These are phyloP conservation scores for Fraxinus nigra DNA, from an alignment of 305 asterid species.

Conservation along the genomic window DNA sequence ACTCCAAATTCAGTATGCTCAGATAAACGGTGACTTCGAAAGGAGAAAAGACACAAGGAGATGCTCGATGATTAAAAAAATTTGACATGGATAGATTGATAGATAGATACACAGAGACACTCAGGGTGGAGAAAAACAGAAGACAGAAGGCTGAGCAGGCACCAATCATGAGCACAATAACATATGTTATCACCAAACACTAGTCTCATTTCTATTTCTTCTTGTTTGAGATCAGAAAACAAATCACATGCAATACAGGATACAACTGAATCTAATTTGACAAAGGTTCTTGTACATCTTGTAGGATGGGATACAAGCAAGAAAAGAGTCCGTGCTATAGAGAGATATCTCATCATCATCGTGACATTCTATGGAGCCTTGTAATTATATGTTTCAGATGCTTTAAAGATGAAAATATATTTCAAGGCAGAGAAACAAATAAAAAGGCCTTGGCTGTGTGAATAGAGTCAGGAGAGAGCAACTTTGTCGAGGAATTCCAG, in stretches of 20 bases:
- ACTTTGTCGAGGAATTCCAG: background rate
- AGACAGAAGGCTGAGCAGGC: background rate
- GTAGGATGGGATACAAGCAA: background rate
- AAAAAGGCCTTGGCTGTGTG: background rate
- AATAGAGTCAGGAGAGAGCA: background rate
- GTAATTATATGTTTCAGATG: background rate
- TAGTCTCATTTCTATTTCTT: constrained; percentile 1
- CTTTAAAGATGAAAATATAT: constrained; percentile 2
- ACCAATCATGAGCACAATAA: background rate
- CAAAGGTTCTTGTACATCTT: background rate
- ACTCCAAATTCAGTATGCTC: background rate
- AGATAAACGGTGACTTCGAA: background rate
- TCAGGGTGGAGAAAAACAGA: background rate
- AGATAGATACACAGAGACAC: background rate
- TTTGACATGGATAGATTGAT: background rate
- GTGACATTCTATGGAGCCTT: background rate
- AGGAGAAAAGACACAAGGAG: background rate
- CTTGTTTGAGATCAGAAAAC: background rate
- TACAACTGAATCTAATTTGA: constrained; percentile 4
- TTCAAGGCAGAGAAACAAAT: background rate
- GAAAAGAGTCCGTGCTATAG: background rate
- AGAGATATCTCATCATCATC: background rate
- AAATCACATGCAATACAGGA: background rate
- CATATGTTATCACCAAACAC: background rate
- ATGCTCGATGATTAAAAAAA: background rate